Percentiles rank a stretch among this genome's conserved stretches.
These are phyloP conservation scores for Aphanoascus verrucosus DNA, from an alignment of 2,329 filamentous ascomycete species.

Conservation along the genomic window DNA sequence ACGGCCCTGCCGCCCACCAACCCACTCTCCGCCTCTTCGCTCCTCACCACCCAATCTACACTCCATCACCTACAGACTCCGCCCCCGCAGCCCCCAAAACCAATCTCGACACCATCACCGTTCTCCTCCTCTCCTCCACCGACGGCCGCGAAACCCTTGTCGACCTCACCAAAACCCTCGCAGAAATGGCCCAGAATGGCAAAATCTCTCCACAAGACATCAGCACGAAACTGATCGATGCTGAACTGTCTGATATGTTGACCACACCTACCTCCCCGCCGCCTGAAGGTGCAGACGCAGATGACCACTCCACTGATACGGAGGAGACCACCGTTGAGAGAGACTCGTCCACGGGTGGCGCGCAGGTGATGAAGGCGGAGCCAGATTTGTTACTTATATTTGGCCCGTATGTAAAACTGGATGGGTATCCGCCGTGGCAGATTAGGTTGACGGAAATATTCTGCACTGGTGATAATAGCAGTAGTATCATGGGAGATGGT, in stretches of 20 bases:
- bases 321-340: constrained; percentile 12
- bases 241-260: constrained; percentile 60
- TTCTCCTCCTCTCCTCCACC: constrained; percentile 74
- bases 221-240: constrained; percentile 73
- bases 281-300: constrained; percentile 25
- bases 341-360: constrained; percentile 3
- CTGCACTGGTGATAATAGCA: constrained; percentile 41
- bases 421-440: constrained; percentile 95
- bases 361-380: constrained; percentile 58
- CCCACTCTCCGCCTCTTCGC: constrained; percentile 62
- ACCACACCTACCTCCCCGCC: constrained; percentile 15
- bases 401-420: constrained; percentile 67
- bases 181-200: constrained; percentile 85
- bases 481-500: constrained; percentile 28
- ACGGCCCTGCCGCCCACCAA: constrained; percentile 55
- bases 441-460: constrained; percentile 91
- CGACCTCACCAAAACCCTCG: constrained; percentile 84
- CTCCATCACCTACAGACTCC: constrained; percentile 15
- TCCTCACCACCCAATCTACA: constrained; percentile 51
- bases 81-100: constrained; percentile 17
- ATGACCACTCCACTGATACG: constrained; percentile 15
- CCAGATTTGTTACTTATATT: constrained; percentile 86
- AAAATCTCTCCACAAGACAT: constrained; percentile 77
- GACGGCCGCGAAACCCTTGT: constrained; percentile 91
- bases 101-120: constrained; percentile 36